A percentile compares a stretch with the other conserved stretches of the same genome.
phyloP scores from a whole-genome alignment of 1,284 basidiomycete species.

The Cryptococcus sp. region DNA sequence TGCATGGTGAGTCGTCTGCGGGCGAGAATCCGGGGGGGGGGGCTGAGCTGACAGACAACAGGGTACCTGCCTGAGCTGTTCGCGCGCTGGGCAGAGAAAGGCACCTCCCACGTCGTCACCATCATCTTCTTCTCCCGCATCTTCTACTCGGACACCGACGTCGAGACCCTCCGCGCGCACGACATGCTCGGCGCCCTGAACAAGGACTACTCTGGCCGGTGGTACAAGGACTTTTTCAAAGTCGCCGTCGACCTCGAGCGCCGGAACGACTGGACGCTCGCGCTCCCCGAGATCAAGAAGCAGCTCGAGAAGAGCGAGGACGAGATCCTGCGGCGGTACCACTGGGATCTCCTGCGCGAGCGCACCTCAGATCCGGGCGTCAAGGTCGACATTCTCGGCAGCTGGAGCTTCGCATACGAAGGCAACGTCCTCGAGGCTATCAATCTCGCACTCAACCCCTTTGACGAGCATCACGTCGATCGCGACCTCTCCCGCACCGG shows the following conservation, averaged over 20 bases:
- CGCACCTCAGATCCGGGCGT: slow-evolving; percentile 9
- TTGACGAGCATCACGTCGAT: slow-evolving; percentile 94
- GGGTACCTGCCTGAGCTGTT: slow-evolving; percentile 80
- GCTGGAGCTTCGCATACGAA: slow-evolving; percentile 65
- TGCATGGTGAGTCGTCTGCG: slow-evolving; percentile 57
- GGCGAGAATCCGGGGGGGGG: slow-evolving; percentile 8
- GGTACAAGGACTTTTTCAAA: slow-evolving; percentile 96
- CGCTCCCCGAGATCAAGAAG: slow-evolving; percentile 79
- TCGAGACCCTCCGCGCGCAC: slow-evolving; percentile 57
- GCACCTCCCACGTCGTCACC: slow-evolving; percentile 89
- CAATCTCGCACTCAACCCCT: slow-evolving; percentile 88
- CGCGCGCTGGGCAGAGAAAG: slow-evolving; percentile 70
- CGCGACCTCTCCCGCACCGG: slow-evolving; percentile 93
- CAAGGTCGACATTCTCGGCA: slow-evolving; percentile 41
- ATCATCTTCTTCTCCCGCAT: slow-evolving; percentile 94
- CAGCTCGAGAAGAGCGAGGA: slow-evolving; percentile 83
- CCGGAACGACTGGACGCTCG: slow-evolving; percentile 79
- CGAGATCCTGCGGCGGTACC: slow-evolving; percentile 80
- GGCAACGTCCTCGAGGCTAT: slow-evolving; percentile 92
- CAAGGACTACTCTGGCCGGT: slow-evolving; percentile 66
- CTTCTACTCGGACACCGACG: slow-evolving; percentile 79
- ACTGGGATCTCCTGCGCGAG: slow-evolving; percentile 54
- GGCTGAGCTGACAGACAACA: slow-evolving; percentile 10
- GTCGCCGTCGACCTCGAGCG: slow-evolving; percentile 91
- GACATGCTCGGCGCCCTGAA: slow-evolving; percentile 61